These are phyloP conservation scores for Brachypodium distachyon DNA, from an alignment of 202 grass and related monocot genomes.

Conservation along the genomic window DNA sequence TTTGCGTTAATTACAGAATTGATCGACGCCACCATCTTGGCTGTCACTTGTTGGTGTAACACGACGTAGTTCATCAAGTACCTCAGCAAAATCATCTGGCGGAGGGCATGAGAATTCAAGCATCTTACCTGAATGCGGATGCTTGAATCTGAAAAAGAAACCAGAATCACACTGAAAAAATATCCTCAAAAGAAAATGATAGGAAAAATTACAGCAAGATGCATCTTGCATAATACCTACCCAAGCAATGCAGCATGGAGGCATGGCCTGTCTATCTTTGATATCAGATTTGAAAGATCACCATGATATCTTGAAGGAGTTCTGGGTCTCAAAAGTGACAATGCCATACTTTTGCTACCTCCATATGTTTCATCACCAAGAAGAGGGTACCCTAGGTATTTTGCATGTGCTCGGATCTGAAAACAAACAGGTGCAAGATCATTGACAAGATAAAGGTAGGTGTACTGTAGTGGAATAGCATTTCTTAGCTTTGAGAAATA, in stretches of 20 bases:
- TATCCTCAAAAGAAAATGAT: background rate
- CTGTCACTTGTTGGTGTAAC: conserved; percentile 10
- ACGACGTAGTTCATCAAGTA: conserved; percentile 35
- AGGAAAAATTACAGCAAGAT: background rate
- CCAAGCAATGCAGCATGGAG: conserved; percentile 89
- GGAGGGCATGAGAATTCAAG: conserved; percentile 67
- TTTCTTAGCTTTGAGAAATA: background rate
- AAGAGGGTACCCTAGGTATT: conserved; percentile 69
- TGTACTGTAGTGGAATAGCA: background rate
- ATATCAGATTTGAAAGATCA: conserved; percentile 41
- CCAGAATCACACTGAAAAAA: background rate
- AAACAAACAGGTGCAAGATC: background rate
- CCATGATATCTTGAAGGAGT: conserved; percentile 41
- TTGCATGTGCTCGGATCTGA: conserved; percentile 90
- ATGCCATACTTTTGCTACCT: conserved; percentile 70
- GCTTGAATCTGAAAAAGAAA: conserved; percentile 56
- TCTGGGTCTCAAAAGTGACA: conserved; percentile 66
- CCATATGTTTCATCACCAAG: conserved; percentile 91
- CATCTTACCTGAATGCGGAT: conserved; percentile 59
- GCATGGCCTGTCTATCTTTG: conserved; percentile 74
- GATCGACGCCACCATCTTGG: background rate
- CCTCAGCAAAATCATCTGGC: conserved; percentile 63
- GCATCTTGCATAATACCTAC: conserved; percentile 24
- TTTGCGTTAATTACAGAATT: background rate
- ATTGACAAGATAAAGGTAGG: background rate